Conservation (phyloP, 768 basidiomycete genomes). For the Phylloporus arenicola region DNA sequence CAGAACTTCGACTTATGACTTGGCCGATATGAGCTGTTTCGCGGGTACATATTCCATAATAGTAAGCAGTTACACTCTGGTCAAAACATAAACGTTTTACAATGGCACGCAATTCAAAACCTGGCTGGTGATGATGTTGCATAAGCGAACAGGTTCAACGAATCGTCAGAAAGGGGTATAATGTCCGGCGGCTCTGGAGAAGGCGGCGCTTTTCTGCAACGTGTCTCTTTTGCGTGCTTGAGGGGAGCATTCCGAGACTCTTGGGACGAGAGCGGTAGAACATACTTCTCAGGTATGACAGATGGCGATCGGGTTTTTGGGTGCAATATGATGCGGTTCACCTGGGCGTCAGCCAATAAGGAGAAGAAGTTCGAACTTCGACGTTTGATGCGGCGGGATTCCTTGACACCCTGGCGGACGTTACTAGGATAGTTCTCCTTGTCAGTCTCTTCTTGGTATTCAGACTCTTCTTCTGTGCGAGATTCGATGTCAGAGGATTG, state of each 20-base stretch:
- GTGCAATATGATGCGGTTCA: conserved; percentile 34
- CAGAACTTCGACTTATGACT: background rate
- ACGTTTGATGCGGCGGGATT: conserved; percentile 11
- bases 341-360: conserved; percentile 37
- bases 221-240: conserved; percentile 8
- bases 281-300: conserved; percentile 15
- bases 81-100: background rate
- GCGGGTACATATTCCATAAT: background rate
- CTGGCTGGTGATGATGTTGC: conserved; percentile 27
- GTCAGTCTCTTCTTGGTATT: conserved; percentile 18
- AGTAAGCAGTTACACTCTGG: background rate
- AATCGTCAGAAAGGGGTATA: conserved; percentile 41
- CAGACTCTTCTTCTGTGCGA: conserved; percentile 18
- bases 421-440: conserved; percentile 17
- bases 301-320: conserved; percentile 10
- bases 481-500: conserved; percentile 11
- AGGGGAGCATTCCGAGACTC: background rate
- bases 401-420: conserved; percentile 2
- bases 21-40: background rate
- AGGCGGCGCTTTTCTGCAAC: background rate
- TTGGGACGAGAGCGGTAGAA: conserved; percentile 5
- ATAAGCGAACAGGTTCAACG: conserved; percentile 44
- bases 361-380: conserved; percentile 33
- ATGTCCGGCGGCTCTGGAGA: background rate
- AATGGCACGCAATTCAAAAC: conserved; percentile 8